phyloP scores from a whole-genome alignment of 805 yeast species.

The Yamadazyma takamatsuzukensis region DNA sequence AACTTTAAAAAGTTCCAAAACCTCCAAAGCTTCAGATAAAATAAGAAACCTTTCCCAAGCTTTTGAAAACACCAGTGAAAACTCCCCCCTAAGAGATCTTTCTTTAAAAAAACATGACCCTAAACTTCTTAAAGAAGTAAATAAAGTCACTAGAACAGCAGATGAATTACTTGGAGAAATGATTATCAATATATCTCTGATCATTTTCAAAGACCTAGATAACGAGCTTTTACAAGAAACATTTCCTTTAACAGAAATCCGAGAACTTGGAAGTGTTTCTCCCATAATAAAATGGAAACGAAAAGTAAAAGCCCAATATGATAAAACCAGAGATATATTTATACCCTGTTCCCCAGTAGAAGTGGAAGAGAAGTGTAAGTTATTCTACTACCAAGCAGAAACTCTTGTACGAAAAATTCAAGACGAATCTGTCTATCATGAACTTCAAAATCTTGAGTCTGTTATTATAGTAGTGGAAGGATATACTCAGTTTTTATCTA shows the following conservation, averaged over 20 bases:
- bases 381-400: slow-evolving; percentile 45
- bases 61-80: too few relatives aligned
- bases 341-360: slow-evolving; percentile 46
- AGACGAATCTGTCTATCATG: too few relatives aligned
- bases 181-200: slow-evolving; percentile 39
- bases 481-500: slow-evolving; percentile 42
- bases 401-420: slow-evolving; percentile 29
- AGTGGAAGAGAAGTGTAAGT: slow-evolving; percentile 40
- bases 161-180: slow-evolving; percentile 51
- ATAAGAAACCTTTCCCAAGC: too few relatives aligned
- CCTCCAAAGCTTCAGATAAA: too few relatives aligned
- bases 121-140: slow-evolving; percentile 33
- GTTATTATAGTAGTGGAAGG: slow-evolving; percentile 31
- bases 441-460: not conserved
- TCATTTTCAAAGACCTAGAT: slow-evolving; percentile 22
- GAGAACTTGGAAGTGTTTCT: not conserved
- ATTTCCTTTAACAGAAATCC: slow-evolving; percentile 2
- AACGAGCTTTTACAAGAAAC: slow-evolving; percentile 10
- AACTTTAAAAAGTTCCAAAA: too few relatives aligned
- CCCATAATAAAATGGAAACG: slow-evolving; percentile 52
- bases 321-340: slow-evolving; percentile 46
- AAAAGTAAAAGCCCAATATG: slow-evolving; percentile 45
- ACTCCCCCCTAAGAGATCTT: slow-evolving; percentile 4
- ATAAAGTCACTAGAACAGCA: slow-evolving; percentile 38
- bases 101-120: slow-evolving; percentile 17